These are phyloP conservation scores for Ceratobasidium papillatum DNA, from an alignment of 1,284 basidiomycete genomes.

Conservation along the genomic window DNA sequence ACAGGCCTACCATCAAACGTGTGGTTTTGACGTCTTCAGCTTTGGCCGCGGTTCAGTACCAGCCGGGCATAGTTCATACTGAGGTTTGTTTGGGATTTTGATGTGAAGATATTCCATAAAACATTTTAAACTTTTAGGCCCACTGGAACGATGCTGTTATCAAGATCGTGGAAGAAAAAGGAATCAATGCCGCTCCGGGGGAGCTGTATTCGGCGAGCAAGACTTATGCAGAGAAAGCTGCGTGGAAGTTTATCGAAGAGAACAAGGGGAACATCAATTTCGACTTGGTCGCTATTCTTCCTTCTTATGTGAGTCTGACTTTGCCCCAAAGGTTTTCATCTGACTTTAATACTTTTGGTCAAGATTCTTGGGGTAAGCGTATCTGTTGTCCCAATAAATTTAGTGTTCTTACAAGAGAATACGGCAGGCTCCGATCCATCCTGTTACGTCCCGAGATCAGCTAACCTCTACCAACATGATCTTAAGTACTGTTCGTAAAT, in stretches of 20 bases:
- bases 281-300: slow-evolving; percentile 47
- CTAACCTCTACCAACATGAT: slow-evolving; percentile 28
- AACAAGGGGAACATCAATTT: slow-evolving; percentile 46
- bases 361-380: slow-evolving; percentile 41
- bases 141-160: slow-evolving; percentile 28
- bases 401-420: neutral
- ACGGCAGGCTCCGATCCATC: slow-evolving; percentile 11
- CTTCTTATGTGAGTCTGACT: slow-evolving; percentile 44
- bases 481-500: neutral
- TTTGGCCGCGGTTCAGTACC: neutral
- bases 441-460: slow-evolving; percentile 2
- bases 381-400: too few species aligned
- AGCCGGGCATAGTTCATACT: neutral
- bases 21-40: slow-evolving; percentile 35
- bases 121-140: neutral
- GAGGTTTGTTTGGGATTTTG: slow-evolving; percentile 8
- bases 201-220: slow-evolving; percentile 44
- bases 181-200: neutral
- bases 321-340: too few species aligned
- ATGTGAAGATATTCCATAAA: too few species aligned
- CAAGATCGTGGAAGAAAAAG: slow-evolving; percentile 35
- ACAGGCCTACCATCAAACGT: slow-evolving; percentile 34
- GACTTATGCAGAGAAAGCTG: slow-evolving; percentile 42
- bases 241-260: slow-evolving; percentile 48
- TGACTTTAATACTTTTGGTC: too few species aligned